phyloP scores from a whole-genome alignment of 768 basidiomycete genomes.

The Antrodiella citrinella region DNA sequence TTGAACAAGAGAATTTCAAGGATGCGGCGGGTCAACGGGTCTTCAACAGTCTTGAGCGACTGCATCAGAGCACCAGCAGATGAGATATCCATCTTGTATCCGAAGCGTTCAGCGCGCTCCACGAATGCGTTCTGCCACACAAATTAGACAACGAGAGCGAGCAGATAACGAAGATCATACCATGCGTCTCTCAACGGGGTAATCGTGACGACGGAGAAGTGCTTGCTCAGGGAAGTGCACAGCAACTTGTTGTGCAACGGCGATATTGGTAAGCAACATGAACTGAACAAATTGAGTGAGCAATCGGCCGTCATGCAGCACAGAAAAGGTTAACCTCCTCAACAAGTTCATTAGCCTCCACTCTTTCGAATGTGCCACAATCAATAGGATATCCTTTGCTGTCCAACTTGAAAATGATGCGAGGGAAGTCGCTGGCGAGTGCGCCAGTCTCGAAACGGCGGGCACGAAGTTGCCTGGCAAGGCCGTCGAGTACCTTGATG shows the following conservation, averaged over 20 bases:
- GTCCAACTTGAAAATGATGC: constrained; percentile 73
- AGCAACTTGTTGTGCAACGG: constrained; percentile 89
- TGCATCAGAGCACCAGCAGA: constrained; percentile 77
- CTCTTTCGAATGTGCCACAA: constrained; percentile 55
- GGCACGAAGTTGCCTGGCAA: constrained; percentile 66
- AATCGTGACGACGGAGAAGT: constrained; percentile 91
- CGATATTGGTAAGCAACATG: constrained; percentile 88
- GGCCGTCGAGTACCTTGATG: constrained; percentile 54
- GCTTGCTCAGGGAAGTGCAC: constrained; percentile 94
- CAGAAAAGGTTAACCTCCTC: constrained; percentile 62
- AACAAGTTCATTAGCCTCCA: constrained; percentile 72
- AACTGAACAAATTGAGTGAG: too few relatives aligned
- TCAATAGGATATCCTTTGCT: constrained; percentile 74
- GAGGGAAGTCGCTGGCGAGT: constrained; percentile 59
- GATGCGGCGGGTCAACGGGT: constrained; percentile 68
- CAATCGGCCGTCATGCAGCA: too few relatives aligned
- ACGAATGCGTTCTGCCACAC: constrained; percentile 56
- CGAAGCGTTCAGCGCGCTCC: constrained; percentile 78
- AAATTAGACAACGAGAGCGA: neutral
- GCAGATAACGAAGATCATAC: constrained; percentile 32
- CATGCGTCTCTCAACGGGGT: constrained; percentile 84
- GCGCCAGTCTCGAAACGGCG: constrained; percentile 78
- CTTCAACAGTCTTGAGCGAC: constrained; percentile 67
- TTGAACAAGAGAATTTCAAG: constrained; percentile 81
- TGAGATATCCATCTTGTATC: constrained; percentile 72